Conservation (phyloP, 495 filamentous ascomycete species). For the Podospora didyma region DNA sequence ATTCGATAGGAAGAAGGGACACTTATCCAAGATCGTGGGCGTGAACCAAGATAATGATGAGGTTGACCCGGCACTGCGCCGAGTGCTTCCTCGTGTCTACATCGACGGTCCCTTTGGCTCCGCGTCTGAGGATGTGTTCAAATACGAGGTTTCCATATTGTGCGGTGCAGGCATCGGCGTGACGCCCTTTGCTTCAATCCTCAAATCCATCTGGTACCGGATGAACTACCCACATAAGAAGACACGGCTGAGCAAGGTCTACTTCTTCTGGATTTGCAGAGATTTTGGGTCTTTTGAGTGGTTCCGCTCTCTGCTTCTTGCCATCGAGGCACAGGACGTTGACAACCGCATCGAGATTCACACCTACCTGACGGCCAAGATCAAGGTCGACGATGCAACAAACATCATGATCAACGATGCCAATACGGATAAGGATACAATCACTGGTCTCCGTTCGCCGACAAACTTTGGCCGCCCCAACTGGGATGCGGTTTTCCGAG, state of each 20-base stretch:
- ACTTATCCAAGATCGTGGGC: constrained; percentile 57
- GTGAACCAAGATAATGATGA: constrained; percentile 55
- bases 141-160: constrained; percentile 67
- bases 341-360: constrained; percentile 76
- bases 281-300: constrained; percentile 78
- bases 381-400: constrained; percentile 73
- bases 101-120: constrained; percentile 78
- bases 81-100: constrained; percentile 69
- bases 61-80: constrained; percentile 63
- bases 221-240: constrained; percentile 76
- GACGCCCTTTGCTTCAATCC: constrained; percentile 70
- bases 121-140: constrained; percentile 73
- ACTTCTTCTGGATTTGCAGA: constrained; percentile 83
- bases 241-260: constrained; percentile 71
- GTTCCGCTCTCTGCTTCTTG: constrained; percentile 73
- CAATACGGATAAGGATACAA: constrained; percentile 71
- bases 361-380: constrained; percentile 70
- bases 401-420: constrained; percentile 85
- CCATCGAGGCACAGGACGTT: constrained; percentile 79
- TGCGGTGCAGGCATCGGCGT: constrained; percentile 71
- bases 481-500: constrained; percentile 76
- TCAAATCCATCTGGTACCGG: constrained; percentile 86
- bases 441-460: constrained; percentile 68
- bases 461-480: constrained; percentile 77
- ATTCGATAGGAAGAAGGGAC: constrained; percentile 53